Percentiles rank a stretch among this genome's conserved stretches.
These are phyloP conservation scores for Acrocalymma vagum DNA, from an alignment of 2,329 filamentous ascomycete genomes.

Conservation along the genomic window DNA sequence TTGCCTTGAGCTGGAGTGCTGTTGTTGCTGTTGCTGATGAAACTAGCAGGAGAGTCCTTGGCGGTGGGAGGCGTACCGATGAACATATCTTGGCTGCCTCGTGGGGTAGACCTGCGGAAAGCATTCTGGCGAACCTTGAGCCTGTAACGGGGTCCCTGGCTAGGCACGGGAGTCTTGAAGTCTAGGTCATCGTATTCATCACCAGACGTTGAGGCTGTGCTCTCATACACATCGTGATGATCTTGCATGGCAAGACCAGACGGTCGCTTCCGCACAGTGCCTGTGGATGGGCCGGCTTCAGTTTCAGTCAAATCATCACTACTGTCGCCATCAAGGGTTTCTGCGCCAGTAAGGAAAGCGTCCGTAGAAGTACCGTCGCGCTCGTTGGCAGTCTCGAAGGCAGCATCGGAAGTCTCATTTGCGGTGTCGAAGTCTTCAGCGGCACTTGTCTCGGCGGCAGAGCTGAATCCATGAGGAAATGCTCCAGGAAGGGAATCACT, in stretches of 20 bases:
- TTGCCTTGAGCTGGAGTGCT: slow-evolving; percentile 66
- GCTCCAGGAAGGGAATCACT: slow-evolving; percentile 38
- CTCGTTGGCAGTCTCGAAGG: slow-evolving; percentile 81
- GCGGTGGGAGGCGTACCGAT: slow-evolving; percentile 68
- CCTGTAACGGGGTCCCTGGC: slow-evolving; percentile 73
- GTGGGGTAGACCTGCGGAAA: slow-evolving; percentile 61
- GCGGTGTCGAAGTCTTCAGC: slow-evolving; percentile 82
- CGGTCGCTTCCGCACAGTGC: slow-evolving; percentile 46
- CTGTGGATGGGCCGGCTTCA: slow-evolving; percentile 61
- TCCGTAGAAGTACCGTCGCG: slow-evolving; percentile 83
- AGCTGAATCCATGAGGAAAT: slow-evolving; percentile 42
- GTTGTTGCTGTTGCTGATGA: slow-evolving; percentile 54
- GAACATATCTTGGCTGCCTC: slow-evolving; percentile 65
- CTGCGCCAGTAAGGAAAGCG: slow-evolving; percentile 92
- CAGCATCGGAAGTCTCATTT: slow-evolving; percentile 72
- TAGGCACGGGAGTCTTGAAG: slow-evolving; percentile 70
- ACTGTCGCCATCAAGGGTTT: slow-evolving; percentile 74
- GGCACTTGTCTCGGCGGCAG: slow-evolving; percentile 48
- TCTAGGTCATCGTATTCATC: slow-evolving; percentile 74
- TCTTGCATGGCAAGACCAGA: slow-evolving; percentile 57
- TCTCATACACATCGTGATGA: slow-evolving; percentile 76
- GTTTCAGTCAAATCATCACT: slow-evolving; percentile 88
- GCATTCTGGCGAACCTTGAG: slow-evolving; percentile 74
- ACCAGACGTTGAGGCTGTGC: slow-evolving; percentile 86
- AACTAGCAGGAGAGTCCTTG: slow-evolving; percentile 62